A percentile compares a stretch with the other conserved stretches of the same genome.
Evolutionary conservation across 2,329 filamentous ascomycete species (phyloP).

Genomic region (Chaetomiaceae sp.): DNA sequence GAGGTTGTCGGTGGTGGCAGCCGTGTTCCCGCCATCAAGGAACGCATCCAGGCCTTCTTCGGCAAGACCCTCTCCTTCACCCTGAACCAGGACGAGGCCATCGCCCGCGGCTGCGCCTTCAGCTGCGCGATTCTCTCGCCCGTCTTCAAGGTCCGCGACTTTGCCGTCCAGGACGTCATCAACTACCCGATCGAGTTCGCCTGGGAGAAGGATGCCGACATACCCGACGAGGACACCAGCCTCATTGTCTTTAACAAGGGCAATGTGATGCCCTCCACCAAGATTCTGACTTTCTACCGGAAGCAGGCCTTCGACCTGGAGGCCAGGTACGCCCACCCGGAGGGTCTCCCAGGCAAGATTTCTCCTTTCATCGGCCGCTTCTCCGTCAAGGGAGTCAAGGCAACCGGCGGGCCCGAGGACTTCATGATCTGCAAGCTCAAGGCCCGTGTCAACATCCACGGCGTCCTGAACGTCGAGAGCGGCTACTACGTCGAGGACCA

Average conservation of each 20-base stretch:
- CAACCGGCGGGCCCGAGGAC: conserved; percentile 76
- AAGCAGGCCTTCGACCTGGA: conserved; percentile 97
- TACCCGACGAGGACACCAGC: conserved; percentile 96
- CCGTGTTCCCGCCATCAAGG: conserved; percentile 89
- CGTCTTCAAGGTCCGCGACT: conserved; percentile 97
- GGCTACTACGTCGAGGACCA: conserved; percentile 98
- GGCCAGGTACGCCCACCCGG: conserved; percentile 84
- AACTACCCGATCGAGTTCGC: conserved; percentile 98
- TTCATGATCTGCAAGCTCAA: conserved; percentile 99
- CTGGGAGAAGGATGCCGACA: conserved; percentile 98
- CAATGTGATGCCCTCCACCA: conserved; percentile 94
- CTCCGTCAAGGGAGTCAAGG: conserved; percentile 95
- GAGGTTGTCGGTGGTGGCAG: conserved; percentile 94
- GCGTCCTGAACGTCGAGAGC: conserved; percentile 90
- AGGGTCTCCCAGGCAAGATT: conserved; percentile 78
- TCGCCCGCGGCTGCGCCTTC: conserved; percentile 93
- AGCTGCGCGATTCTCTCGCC: conserved; percentile 96
- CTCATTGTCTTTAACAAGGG: conserved; percentile 96
- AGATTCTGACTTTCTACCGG: conserved; percentile 98
- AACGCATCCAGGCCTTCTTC: conserved; percentile 83
- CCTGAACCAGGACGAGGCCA: conserved; percentile 95
- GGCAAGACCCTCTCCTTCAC: conserved; percentile 91
- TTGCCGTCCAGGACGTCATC: conserved; percentile 94
- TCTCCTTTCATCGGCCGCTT: conserved; percentile 96
- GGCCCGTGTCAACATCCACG: conserved; percentile 92